Conservation (phyloP, 495 filamentous ascomycete genomes). For the Parathielavia hyrcaniae region DNA sequence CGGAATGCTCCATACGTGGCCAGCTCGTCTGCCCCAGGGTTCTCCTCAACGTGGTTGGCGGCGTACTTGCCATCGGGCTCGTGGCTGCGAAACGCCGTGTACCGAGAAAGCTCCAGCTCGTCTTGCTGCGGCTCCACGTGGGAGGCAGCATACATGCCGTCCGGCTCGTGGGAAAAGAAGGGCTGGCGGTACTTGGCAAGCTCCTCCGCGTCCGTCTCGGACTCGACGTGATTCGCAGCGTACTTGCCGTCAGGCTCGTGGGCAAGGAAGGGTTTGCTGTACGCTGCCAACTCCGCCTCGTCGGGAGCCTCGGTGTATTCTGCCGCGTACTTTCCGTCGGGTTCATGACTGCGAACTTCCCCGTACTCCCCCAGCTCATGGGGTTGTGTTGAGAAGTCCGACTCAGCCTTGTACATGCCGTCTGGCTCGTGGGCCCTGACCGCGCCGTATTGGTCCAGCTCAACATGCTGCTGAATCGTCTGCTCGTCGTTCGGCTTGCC, state of each 20-base stretch:
- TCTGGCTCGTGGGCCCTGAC: background rate
- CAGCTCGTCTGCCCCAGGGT: constrained; percentile 1
- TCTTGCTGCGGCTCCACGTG: constrained; percentile 4
- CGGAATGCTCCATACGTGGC: constrained; percentile 14
- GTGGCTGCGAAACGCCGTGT: constrained; percentile 11
- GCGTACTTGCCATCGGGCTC: constrained; percentile 12
- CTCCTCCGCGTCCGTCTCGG: constrained; percentile 4
- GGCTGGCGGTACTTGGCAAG: constrained; percentile 18
- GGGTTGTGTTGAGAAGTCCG: background rate
- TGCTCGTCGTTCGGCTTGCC: constrained; percentile 9
- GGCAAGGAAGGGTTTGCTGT: constrained; percentile 30
- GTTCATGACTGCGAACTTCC: constrained; percentile 18
- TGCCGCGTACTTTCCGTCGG: constrained; percentile 18
- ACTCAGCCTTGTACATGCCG: constrained; percentile 14
- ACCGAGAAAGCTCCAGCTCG: constrained; percentile 4
- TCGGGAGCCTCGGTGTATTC: constrained; percentile 9
- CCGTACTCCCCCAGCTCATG: constrained; percentile 17
- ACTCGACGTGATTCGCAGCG: constrained; percentile 15
- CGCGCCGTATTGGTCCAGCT: constrained; percentile 12
- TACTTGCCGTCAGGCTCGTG: constrained; percentile 35
- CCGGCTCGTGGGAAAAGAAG: constrained; percentile 32
- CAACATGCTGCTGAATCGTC: background rate
- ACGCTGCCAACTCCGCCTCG: constrained; percentile 25
- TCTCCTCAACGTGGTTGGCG: background rate
- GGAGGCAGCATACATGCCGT: constrained; percentile 27